Evolutionary conservation across 176 grass and related monocot genomes (phyloP).

Genomic region (Eleusine coracana): DNA sequence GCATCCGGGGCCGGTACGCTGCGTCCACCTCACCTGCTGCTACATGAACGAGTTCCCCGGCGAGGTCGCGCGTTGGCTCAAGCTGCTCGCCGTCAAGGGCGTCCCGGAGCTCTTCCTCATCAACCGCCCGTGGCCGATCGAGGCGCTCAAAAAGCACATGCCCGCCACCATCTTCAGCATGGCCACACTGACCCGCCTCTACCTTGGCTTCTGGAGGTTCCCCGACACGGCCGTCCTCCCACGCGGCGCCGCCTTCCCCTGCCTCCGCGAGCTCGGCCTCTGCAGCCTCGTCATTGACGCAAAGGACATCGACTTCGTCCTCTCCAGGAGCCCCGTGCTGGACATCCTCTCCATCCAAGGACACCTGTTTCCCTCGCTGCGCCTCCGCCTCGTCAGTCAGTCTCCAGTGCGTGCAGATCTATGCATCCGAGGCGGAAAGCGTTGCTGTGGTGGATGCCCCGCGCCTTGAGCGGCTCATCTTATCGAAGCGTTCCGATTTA

Average conservation of each 20-base stretch:
- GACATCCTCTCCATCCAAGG: slow-evolving; percentile 23
- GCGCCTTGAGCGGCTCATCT: slow-evolving; percentile 13
- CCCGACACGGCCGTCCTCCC: slow-evolving; percentile 11
- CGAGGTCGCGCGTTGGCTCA: neutral
- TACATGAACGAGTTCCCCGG: neutral
- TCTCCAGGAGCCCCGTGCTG: slow-evolving; percentile 35
- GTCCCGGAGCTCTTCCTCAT: slow-evolving; percentile 36
- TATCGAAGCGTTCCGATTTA: neutral
- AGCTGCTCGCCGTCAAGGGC: slow-evolving; percentile 28
- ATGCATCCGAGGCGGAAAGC: neutral
- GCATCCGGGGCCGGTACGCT: slow-evolving; percentile 25
- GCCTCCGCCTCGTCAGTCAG: slow-evolving; percentile 25
- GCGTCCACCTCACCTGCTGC: slow-evolving; percentile 21
- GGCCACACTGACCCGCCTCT: slow-evolving; percentile 30
- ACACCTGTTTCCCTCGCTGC: neutral
- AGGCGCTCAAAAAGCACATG: neutral
- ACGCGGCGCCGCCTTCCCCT: slow-evolving; percentile 15
- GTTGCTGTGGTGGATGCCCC: slow-evolving; percentile 20
- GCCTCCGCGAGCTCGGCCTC: slow-evolving; percentile 40
- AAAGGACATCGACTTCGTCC: slow-evolving; percentile 13
- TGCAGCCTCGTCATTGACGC: neutral
- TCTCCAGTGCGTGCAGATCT: slow-evolving; percentile 35
- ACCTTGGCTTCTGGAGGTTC: slow-evolving; percentile 25
- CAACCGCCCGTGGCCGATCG: slow-evolving; percentile 9
- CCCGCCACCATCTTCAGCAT: slow-evolving; percentile 10